Base-by-base conservation (phyloP, 2,329 filamentous ascomycete genomes). In the Phialophora chinensis region DNA sequence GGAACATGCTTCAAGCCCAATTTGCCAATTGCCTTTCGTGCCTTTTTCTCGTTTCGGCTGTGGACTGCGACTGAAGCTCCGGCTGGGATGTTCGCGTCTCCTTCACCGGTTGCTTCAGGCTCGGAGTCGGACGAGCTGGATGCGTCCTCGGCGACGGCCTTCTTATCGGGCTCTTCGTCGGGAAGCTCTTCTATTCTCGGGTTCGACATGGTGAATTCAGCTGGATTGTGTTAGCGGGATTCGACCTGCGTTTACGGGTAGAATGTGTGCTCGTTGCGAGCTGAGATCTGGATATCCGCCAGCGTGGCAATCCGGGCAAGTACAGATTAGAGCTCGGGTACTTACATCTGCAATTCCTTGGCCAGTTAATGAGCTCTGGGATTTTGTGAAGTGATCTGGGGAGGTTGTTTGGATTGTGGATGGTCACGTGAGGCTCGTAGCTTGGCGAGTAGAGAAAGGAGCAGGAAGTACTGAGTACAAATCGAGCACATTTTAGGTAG, bases 41-140 rank as follows among this genome's bases (percentile, higher is more conserved):
- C 96, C 90, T 99, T 99, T 91, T 99, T 99, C 91, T 99, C 95
- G 86, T 98, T 98, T 83, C 95, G 93, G 79, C 92, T 97, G 88
- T 98, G 94, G 78, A 99, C 90, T 76, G 95, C 88, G 78, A 94
- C 91, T 72, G 90, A 88, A 77, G 93, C 91, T 79, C 94, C 95
- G 74, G 91, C 90, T 79, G 94, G 92, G 75, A 90, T 88, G 80
- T 82, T 85, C 75, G 85, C 81, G 78, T 89, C 87, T 50, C 69
- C 71, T 52, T 73, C 72, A 60, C 76, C 77, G 54, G 73, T 77
- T 31, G 72, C 75, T 23, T 74, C 75, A 60, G 78, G 77, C 72
- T 84, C 82, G 65, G 82, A 83, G 72, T 84, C 82, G 67, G 82
- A 84, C 74, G 78, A 79, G 74, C 77, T 79, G 73, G 75, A 80